Base-by-base conservation (phyloP, 352 stramenopile species). In the Phytophthora hibernalis region DNA sequence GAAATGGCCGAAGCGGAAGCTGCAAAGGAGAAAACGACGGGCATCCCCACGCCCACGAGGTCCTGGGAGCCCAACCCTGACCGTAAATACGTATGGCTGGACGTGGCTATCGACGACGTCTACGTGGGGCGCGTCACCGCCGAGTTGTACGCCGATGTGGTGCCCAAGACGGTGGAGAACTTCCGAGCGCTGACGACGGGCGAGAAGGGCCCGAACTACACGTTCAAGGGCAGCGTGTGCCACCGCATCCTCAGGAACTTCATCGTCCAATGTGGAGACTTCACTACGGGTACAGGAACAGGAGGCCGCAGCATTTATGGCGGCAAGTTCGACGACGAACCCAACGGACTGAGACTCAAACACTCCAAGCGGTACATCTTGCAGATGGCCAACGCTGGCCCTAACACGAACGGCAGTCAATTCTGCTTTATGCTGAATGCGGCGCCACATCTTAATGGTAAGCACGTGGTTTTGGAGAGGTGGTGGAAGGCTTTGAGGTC, bases 161-260 rank as follows among this genome's bases (percentile, higher is more conserved):
- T 97, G 33, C 98, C 98, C 7, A 99, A 99, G 76, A 99, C 98
- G 13, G 97, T 91, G 7, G 97, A 99, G 64, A 99, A 99, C 80
- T 99, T 99, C 68, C 80, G 93, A 42, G 79, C 68, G 42, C 72
- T 99, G 13, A 99, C 96, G 74, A 99, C 97, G 18, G 97, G 97
- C 45, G 98, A 99, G 70, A 97, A 97, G 37, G 96, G 95, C 11
- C 64, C 79, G 7, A 87, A 96, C 24, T 87, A 99, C 21, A 83
- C 96, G 70, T 99, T 97, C 87, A 99, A 99, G 73, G 97, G 97
- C 65, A 98, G 84, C 60, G 84, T 89, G 2, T 99, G 99, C 83
- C 98, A 99, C 68, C 92, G 98, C 37, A 97, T 99, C 31, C 98
- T 99, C 60, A 98, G 93, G 66, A 90, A 95, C 54, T 99, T 99